Evolutionary conservation across 2,329 filamentous ascomycete species (phyloP), one percentile per base, ranked within the genome.

Genomic region (Talaromyces atroroseus): DNA sequence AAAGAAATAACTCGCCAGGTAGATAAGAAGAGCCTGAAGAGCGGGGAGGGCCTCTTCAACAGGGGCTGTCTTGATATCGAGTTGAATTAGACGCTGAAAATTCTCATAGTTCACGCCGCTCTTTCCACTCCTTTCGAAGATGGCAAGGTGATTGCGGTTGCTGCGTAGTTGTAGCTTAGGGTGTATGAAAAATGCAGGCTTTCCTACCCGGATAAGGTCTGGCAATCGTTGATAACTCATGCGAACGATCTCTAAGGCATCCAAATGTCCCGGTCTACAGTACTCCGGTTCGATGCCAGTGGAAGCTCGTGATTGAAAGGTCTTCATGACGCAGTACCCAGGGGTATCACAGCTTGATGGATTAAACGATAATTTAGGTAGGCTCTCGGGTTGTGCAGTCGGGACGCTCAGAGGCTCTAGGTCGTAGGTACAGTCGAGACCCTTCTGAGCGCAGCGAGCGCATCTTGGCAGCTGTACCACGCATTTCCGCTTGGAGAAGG

Each of bases 251-350:
- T 54, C 52, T 20, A 42, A 54, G n/a, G 52, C 52, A 34, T 54
- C 52, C 18, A 24, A 5, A 18, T 54, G 52, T 1, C 52, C 52
- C 10, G 52, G 52, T 24, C 45, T 38, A 48, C 52, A 54, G 18
- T 42, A 23, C 6, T 34, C 32, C 7, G 52, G 52, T 2, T 54
- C 52, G 20, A 54, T 23, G 14, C 36, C 44, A 3, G 23, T 29
- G 3, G 18, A 16, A 4, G 34, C 23, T 2, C 52, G 36, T n/a
- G 36, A 1, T 29, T 23, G 21, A 2, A 54, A 7, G 2, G 52
- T 54, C 12, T 54, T 54, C 23, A 54, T 49, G 3, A 54, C 52
- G 52, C 52, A 54, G 24, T 54, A 54, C 1, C 52, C 52, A 1
- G 52, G 52, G 10, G 45, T 29, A 23, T 54, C 52, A 18, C 52